Base-by-base conservation (phyloP, 2,329 filamentous ascomycete species). In the Samsoniella hepiali region DNA sequence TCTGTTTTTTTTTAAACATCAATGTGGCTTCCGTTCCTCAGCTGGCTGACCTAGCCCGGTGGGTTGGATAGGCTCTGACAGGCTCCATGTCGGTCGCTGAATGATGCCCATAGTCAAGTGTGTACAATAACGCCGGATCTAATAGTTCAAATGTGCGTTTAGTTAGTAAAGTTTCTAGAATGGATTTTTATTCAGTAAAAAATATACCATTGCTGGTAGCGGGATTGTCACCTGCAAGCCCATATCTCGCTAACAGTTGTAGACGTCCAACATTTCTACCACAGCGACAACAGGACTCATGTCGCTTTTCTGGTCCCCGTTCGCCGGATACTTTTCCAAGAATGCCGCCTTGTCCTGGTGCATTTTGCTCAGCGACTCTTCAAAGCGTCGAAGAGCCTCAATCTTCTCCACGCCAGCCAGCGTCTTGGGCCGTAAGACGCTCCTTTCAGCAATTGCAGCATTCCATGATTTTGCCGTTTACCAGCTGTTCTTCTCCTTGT, bases 401-500 rank as follows among this genome's bases (percentile, higher is more conserved):
- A 63, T 45, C 15, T 63, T 42, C 36, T 58, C 47, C n/a, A 53
- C 32, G 15, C 62, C 62, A 0, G 38, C 15, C 13, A 63, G 5
- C 5, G 45, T 44, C 27, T 49, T 53, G 7, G 47, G 62, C 31
- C 45, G 38, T 22, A 45, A 7, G n/a, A 58, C 38, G 36, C 49
- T 31, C 34, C 47, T 38, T 27, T 44, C 45, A n/a, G 29, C 49
- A 15, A 49, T 55, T 2, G 54, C 34, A 5, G 32, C 10, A 45
- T 58, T 42, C 54, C 62, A 63, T n/a, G 2, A 17, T 32, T 53
- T 63, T 8, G 62, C 62, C 13, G 7, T 50, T 2, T 63, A 7
- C 62, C 55, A 58, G 5, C 31, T 54, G 5, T 53, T n/a, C 36
- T 34, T 44, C 1, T 58, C 62, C 15, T 42, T 15, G 4, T 63